phyloP scores from a whole-genome alignment of 2,329 filamentous ascomycete species.

The Ascomycota sp. region DNA sequence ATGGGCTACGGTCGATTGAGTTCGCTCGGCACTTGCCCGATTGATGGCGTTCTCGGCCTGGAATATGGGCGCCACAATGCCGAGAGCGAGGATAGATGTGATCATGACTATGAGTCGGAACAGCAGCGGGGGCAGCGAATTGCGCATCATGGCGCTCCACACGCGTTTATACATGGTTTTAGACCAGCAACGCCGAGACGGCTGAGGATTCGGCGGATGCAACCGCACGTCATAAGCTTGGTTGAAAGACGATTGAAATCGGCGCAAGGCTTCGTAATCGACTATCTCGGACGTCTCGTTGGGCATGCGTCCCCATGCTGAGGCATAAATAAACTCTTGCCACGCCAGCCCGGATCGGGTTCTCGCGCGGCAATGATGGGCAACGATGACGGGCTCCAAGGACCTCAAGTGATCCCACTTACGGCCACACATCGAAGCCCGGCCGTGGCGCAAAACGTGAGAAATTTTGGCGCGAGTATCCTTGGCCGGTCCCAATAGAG shows the following conservation, averaged over 20 bases:
- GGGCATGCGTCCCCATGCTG: slow-evolving; percentile 25
- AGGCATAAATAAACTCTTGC: slow-evolving; percentile 32
- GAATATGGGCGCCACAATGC: slow-evolving; percentile 57
- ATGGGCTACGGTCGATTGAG: slow-evolving; percentile 78
- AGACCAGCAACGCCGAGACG: slow-evolving; percentile 11
- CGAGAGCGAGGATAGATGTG: slow-evolving; percentile 67
- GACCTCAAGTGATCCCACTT: slow-evolving; percentile 40
- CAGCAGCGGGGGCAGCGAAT: slow-evolving; percentile 66
- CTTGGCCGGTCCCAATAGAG: slow-evolving; percentile 13
- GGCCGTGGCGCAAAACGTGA: slow-evolving; percentile 25
- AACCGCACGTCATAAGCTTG: slow-evolving; percentile 13
- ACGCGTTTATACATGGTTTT: slow-evolving; percentile 29
- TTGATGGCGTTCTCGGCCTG: slow-evolving; percentile 28
- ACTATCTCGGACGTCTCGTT: slow-evolving; percentile 28
- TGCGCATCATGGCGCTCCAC: slow-evolving; percentile 51
- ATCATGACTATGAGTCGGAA: slow-evolving; percentile 67
- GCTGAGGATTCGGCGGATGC: slow-evolving; percentile 8
- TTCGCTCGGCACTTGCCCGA: slow-evolving; percentile 31
- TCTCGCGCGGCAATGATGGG: slow-evolving; percentile 21
- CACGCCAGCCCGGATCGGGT: slow-evolving; percentile 24
- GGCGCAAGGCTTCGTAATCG: slow-evolving; percentile 21
- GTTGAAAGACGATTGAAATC: slow-evolving; percentile 27
- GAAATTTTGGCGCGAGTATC: slow-evolving; percentile 18
- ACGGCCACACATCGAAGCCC: slow-evolving; percentile 23
- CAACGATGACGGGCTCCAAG: slow-evolving; percentile 37